Evolutionary conservation across 371 early-diverging fungal genomes (phyloP).

Genomic region (Nematocida displodere): DNA sequence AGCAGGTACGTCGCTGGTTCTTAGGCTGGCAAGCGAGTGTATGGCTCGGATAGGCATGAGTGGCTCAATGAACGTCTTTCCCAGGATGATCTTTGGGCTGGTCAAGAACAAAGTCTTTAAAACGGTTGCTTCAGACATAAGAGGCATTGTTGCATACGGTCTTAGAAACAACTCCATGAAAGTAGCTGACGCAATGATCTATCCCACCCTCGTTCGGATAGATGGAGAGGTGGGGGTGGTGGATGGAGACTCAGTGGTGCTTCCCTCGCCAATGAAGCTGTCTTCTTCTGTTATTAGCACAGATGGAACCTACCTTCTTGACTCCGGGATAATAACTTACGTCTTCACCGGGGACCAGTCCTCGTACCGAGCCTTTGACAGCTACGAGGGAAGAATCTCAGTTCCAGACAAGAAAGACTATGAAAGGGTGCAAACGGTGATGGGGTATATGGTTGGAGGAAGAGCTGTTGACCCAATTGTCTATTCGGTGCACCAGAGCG

Average conservation of each 20-base stretch:
- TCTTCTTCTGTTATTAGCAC: constrained; percentile 47
- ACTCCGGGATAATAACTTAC: constrained; percentile 61
- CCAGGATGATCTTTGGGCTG: constrained; percentile 48
- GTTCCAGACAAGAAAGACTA: constrained; percentile 15
- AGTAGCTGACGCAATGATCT: constrained; percentile 59
- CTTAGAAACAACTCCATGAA: constrained; percentile 49
- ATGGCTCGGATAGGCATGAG: constrained; percentile 16
- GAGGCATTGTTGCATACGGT: constrained; percentile 55
- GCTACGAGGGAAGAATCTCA: constrained; percentile 11
- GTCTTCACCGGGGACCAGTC: constrained; percentile 55
- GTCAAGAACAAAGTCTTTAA: constrained; percentile 61
- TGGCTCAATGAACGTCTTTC: constrained; percentile 53
- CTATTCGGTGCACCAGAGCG: constrained; percentile 34
- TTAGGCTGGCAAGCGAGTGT: constrained; percentile 38
- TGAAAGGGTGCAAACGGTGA: not conserved
- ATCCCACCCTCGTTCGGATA: constrained; percentile 57
- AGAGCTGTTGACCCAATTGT: constrained; percentile 23
- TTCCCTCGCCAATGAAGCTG: constrained; percentile 53
- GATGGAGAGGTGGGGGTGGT: constrained; percentile 12
- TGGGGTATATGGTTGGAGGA: constrained; percentile 36
- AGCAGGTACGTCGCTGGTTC: constrained; percentile 38
- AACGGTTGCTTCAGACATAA: constrained; percentile 57
- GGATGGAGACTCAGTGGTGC: not conserved
- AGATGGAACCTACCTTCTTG: constrained; percentile 59
- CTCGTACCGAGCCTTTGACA: not conserved